These are phyloP conservation scores for Macrocystidia cucumis DNA, from an alignment of 1,284 basidiomycete genomes.

Conservation along the genomic window DNA sequence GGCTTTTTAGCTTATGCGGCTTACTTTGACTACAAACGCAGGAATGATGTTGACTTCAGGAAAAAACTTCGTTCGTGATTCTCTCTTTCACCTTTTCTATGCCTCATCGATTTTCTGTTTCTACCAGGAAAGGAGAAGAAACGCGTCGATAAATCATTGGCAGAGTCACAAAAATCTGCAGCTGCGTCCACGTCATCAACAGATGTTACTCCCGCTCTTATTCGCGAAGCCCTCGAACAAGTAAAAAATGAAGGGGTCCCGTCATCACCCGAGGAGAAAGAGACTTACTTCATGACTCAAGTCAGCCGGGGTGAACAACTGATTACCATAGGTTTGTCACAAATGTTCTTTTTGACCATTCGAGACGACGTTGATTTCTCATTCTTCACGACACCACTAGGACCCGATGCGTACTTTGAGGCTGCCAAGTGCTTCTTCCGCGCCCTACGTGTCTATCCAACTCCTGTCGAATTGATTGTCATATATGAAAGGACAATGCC, in stretches of 20 bases:
- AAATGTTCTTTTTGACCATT: slow-evolving; percentile 1
- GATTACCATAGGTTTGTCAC: slow-evolving; percentile 56
- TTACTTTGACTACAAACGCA: slow-evolving; percentile 94
- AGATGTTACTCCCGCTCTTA: slow-evolving; percentile 38
- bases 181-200: slow-evolving; percentile 18
- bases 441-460: slow-evolving; percentile 91
- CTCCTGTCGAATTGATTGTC: slow-evolving; percentile 84
- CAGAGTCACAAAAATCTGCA: slow-evolving; percentile 48
- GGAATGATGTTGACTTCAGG: slow-evolving; percentile 85
- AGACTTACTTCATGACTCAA: slow-evolving; percentile 88
- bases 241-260: slow-evolving; percentile 64
- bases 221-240: slow-evolving; percentile 53
- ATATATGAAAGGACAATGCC: slow-evolving; percentile 94
- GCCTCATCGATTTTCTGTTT: slow-evolving; percentile 9
- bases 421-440: slow-evolving; percentile 91
- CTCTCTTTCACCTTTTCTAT: slow-evolving; percentile 8
- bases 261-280: slow-evolving; percentile 63
- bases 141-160: slow-evolving; percentile 73
- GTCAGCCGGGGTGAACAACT: slow-evolving; percentile 86
- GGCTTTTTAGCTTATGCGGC: slow-evolving; percentile 74
- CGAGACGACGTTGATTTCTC: too few relatives aligned
- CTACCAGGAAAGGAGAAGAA: slow-evolving; percentile 88
- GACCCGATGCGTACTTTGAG: slow-evolving; percentile 67
- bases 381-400: slow-evolving; percentile 28
- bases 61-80: slow-evolving; percentile 74